Base-by-base conservation (phyloP, 108 stramenopile genomes). In the Hondaea fermentalgiana region DNA sequence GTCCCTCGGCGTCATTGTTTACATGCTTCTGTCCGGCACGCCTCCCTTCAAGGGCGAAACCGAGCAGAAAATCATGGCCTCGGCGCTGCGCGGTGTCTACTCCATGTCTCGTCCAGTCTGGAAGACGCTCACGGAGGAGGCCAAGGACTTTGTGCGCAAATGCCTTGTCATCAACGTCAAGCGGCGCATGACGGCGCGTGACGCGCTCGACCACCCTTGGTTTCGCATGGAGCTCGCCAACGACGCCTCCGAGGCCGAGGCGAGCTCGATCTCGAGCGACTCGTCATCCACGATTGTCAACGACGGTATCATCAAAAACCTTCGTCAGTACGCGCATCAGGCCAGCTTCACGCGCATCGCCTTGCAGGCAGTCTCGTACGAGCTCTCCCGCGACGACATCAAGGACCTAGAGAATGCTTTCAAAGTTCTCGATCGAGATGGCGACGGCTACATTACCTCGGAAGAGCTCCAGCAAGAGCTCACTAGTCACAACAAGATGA, bases 1-100 rank as follows among this genome's bases (percentile, higher is more conserved):
- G 94, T 93, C 92, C 49, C 91, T 94, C 44, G 94, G 94, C 45
- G 94, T 94, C 29, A 93, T 94, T 42, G 89, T 91, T 5, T 94
- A 94, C 89, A 94, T 94, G 94, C 91, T 94, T 43, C 91, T 94
- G 19, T 92, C 92, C 12, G 94, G 94, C 21, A 76, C 92, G 29
- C 93, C 94, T n/a, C 94, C 94, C 19, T 94, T 94, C 90, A 90
- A 72, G 60, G 94, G 94, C 44, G 90, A 93, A 23, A 72, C 88
- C 44, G 93, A 93, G 55, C 90, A 91, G 23, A 91, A 88, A 5
- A 91, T 92, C 57, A 88, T 91, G n/a, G 43, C 44, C 23, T 47
- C 23, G 5, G 91, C 92, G 44, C 28, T 88, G 89, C 29, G 87
- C 42, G 92, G 91, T 35, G 88, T 44, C 23, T 90, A 90, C 59